phyloP scores from a whole-genome alignment of 1,284 basidiomycete genomes.

The Cryptococcus sp. region DNA sequence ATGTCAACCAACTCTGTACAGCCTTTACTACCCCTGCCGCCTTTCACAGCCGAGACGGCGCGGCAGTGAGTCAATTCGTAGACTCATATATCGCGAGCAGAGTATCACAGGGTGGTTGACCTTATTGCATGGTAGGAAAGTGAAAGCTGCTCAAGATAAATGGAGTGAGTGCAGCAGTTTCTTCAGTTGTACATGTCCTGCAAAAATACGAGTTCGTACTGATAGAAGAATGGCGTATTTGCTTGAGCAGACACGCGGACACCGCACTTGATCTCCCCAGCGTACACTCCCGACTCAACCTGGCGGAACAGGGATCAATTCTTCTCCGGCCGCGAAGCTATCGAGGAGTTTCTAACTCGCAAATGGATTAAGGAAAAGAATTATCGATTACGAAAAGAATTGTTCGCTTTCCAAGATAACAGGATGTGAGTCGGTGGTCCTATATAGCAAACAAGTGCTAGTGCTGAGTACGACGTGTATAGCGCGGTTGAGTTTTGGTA shows the following conservation, averaged over 20 bases:
- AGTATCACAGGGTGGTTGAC: neutral
- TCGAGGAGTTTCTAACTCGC: conserved; percentile 58
- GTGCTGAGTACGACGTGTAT: neutral
- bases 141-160: conserved; percentile 46
- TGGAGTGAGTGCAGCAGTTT: conserved; percentile 44
- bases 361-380: conserved; percentile 62
- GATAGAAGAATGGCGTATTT: neutral
- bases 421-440: conserved; percentile 58
- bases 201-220: neutral
- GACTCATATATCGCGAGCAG: neutral
- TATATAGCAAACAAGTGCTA: too few species aligned
- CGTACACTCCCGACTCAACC: conserved; percentile 61
- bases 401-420: conserved; percentile 63
- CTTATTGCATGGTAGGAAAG: conserved; percentile 30
- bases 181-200: neutral
- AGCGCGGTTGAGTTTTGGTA: conserved; percentile 61
- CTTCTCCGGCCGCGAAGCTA: conserved; percentile 57
- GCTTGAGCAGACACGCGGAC: conserved; percentile 32
- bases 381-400: conserved; percentile 60
- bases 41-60: conserved; percentile 30
- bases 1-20: neutral
- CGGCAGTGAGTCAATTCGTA: conserved; percentile 14
- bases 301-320: conserved; percentile 66
- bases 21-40: conserved; percentile 24
- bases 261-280: conserved; percentile 48